phyloP scores from a whole-genome alignment of 129 eudicot genomes.

The Flaveria robusta region DNA sequence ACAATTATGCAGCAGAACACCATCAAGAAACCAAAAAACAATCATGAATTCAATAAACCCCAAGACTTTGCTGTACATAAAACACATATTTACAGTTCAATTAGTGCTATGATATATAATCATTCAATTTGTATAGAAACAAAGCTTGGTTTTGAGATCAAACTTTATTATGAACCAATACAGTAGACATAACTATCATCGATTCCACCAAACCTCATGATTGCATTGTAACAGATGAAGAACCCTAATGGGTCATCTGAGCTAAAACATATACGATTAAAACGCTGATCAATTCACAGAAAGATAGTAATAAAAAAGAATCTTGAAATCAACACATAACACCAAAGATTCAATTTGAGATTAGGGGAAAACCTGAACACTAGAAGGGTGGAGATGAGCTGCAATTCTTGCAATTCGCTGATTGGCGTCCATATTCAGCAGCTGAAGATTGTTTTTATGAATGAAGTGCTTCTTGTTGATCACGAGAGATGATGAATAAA shows the following conservation, averaged over 20 bases:
- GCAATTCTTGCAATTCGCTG: constrained; percentile 79
- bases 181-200: not conserved
- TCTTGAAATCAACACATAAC: not conserved
- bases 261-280: not conserved
- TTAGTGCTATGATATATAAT: not conserved
- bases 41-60: not conserved
- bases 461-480: constrained; percentile 34
- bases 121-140: not conserved
- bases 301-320: not conserved
- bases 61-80: not conserved
- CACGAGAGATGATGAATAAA: constrained; percentile 28
- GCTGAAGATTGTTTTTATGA: constrained; percentile 8
- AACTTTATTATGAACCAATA: not conserved
- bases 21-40: not conserved
- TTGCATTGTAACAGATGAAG: constrained; percentile 21
- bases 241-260: constrained; percentile 8
- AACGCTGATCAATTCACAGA: not conserved
- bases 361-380: constrained; percentile 50
- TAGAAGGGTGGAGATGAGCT: constrained; percentile 82
- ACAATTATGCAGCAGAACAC: constrained; percentile 14
- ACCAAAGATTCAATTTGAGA: constrained; percentile 13
- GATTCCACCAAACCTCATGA: constrained; percentile 13
- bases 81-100: not conserved
- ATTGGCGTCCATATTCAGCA: constrained; percentile 45
- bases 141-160: not conserved